A percentile compares a stretch with the other conserved stretches of the same genome.
Evolutionary conservation across 805 yeast species (phyloP).

Genomic region (Brettanomyces nanus): DNA sequence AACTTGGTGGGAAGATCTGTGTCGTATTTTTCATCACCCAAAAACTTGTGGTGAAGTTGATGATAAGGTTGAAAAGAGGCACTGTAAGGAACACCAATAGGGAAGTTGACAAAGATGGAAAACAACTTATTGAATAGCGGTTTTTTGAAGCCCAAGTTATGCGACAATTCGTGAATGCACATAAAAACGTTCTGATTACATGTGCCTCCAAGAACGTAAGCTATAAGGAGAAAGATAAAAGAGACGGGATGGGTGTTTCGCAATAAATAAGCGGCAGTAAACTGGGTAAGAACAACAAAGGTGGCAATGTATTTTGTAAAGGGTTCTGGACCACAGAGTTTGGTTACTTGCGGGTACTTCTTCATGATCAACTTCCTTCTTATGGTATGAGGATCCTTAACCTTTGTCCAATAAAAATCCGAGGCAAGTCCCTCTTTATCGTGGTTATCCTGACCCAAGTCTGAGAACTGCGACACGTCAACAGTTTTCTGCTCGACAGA

Average conservation of each 20-base stretch:
- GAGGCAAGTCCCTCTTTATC: constrained; percentile 8
- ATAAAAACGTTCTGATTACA: constrained; percentile 76
- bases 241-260: constrained; percentile 45
- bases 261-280: constrained; percentile 53
- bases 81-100: constrained; percentile 84
- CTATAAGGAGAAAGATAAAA: constrained; percentile 48
- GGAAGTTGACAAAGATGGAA: constrained; percentile 70
- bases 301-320: constrained; percentile 68
- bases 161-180: constrained; percentile 84
- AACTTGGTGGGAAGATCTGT: constrained; percentile 79
- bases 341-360: constrained; percentile 71
- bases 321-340: constrained; percentile 82
- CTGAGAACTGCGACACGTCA: no score
- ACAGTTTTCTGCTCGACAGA: no score
- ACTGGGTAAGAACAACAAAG: constrained; percentile 61
- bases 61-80: constrained; percentile 90
- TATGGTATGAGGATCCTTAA: constrained; percentile 70
- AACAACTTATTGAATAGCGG: constrained; percentile 73
- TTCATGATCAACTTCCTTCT: constrained; percentile 68
- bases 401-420: constrained; percentile 80
- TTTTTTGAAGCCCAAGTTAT: constrained; percentile 73
- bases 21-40: constrained; percentile 78
- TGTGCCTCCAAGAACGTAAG: constrained; percentile 81
- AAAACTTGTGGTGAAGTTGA: constrained; percentile 81
- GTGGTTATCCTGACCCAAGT: neutral